Evolutionary conservation across 2,329 filamentous ascomycete species (phyloP).

Genomic region (Hypoxylon sp.): DNA sequence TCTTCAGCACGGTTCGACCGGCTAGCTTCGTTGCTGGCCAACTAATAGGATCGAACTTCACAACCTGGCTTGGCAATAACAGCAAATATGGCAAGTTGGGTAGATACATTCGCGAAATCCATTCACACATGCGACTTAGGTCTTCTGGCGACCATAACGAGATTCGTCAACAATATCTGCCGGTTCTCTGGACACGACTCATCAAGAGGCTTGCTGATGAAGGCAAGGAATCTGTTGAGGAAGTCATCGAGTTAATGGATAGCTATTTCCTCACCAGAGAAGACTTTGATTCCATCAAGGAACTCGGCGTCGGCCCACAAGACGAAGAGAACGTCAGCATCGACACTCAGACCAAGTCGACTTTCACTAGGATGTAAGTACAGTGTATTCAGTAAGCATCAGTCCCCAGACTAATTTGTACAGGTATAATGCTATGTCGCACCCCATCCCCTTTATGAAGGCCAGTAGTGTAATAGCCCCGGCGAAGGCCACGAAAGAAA

Average conservation of each 20-base stretch:
- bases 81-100: constrained; percentile 85
- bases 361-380: constrained; percentile 89
- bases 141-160: constrained; percentile 94
- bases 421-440: constrained; percentile 87
- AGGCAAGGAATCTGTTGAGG: constrained; percentile 84
- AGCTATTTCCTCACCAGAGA: constrained; percentile 95
- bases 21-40: constrained; percentile 89
- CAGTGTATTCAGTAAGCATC: constrained; percentile 5
- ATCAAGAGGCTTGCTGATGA: constrained; percentile 81
- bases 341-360: constrained; percentile 86
- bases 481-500: constrained; percentile 79
- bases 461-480: constrained; percentile 81
- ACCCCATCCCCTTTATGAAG: constrained; percentile 97
- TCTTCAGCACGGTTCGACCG: constrained; percentile 94
- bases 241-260: constrained; percentile 96
- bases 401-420: constrained; percentile 34
- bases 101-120: constrained; percentile 91
- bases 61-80: constrained; percentile 94
- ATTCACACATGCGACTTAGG: constrained; percentile 94
- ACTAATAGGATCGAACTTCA: constrained; percentile 82
- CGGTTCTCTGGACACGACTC: constrained; percentile 85
- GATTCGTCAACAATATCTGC: constrained; percentile 93
- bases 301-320: constrained; percentile 90
- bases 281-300: constrained; percentile 92
- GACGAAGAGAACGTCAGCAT: constrained; percentile 81